Conservation (phyloP, 2,329 filamentous ascomycete species). For the Hymenoscyphus linearis region DNA sequence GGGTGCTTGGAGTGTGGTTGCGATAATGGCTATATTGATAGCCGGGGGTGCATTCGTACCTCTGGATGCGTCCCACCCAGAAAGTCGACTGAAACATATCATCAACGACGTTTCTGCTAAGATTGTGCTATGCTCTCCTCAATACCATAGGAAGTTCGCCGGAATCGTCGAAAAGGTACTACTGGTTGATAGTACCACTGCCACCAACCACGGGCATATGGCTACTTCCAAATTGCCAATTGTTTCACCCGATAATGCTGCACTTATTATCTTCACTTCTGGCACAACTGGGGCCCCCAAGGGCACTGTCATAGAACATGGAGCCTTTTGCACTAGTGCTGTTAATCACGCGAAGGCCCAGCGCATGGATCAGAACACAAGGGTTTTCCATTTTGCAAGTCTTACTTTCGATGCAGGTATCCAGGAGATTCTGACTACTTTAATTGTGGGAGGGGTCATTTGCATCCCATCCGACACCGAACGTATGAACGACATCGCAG, state of each 20-base stretch:
- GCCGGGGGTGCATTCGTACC: conserved; percentile 27
- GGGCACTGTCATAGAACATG: conserved; percentile 16
- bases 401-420: conserved; percentile 21
- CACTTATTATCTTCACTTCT: conserved; percentile 19
- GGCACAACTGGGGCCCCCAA: conserved; percentile 27
- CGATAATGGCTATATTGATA: conserved; percentile 23
- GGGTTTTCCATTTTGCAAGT: conserved; percentile 20
- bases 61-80: conserved; percentile 28
- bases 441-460: conserved; percentile 18
- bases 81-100: conserved; percentile 16
- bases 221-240: not conserved
- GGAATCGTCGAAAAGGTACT: conserved; percentile 2
- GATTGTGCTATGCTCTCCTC: conserved; percentile 10
- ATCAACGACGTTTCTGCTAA: conserved; percentile 8
- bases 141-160: conserved; percentile 1
- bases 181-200: not conserved
- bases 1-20: conserved; percentile 21
- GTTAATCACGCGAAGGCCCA: conserved; percentile 6
- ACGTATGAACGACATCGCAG: conserved; percentile 17
- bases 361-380: not conserved
- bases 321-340: conserved; percentile 10
- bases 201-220: not conserved
- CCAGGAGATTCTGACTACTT: conserved; percentile 17
- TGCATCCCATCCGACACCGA: conserved; percentile 22
- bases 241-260: conserved; percentile 31